Percentiles rank a stretch among this genome's conserved stretches.
Conservation (phyloP, 208 protist species). For the Tetramitus jugosus region DNA sequence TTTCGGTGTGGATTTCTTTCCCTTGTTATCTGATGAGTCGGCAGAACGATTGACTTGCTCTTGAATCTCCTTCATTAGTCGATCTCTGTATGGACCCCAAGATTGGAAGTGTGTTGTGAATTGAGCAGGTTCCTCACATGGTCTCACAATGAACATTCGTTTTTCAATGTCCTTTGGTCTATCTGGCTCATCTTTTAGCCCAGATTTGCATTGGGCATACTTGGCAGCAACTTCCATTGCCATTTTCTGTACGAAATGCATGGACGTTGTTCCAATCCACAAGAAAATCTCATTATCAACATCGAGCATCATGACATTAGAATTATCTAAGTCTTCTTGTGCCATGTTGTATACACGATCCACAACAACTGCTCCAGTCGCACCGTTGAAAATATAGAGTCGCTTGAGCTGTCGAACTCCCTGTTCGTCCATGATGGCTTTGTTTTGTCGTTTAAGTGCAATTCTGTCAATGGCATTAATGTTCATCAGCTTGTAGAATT, state of each 20-base stretch:
- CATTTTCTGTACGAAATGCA: neutral
- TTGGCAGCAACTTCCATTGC: neutral
- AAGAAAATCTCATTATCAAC: neutral
- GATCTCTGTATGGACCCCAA: neutral
- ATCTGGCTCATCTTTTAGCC: neutral
- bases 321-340: slow-evolving; percentile 10
- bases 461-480: neutral
- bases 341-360: neutral
- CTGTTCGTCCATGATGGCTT: too few species aligned
- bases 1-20: neutral
- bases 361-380: neutral
- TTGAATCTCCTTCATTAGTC: neutral
- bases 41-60: neutral
- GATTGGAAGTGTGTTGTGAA: neutral
- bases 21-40: neutral
- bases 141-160: neutral
- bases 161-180: neutral
- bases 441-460: neutral
- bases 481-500: neutral
- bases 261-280: neutral
- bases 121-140: neutral
- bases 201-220: neutral
- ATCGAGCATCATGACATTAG: neutral
- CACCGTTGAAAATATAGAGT: neutral
- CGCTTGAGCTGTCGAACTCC: too few species aligned